phyloP scores from a whole-genome alignment of 1,139 yeast species.

The Hansenula anomala region DNA sequence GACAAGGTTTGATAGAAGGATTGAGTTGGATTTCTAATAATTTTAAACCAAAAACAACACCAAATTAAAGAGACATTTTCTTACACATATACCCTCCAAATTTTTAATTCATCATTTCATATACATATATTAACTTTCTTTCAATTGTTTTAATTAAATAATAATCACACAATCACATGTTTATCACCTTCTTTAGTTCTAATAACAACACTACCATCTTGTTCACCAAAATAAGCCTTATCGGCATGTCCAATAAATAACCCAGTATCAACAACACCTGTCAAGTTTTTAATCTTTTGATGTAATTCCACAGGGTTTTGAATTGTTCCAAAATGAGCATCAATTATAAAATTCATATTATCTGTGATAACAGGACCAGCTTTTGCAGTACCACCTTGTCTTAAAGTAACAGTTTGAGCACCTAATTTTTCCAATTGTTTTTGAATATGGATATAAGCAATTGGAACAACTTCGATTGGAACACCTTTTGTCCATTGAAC shows the following conservation, averaged over 20 bases:
- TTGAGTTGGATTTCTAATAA: constrained; percentile 71
- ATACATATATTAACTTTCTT: too few relatives aligned
- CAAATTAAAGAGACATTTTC: neutral
- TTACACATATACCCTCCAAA: neutral
- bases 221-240: constrained; percentile 85
- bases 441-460: constrained; percentile 74
- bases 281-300: constrained; percentile 60
- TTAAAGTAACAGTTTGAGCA: constrained; percentile 57
- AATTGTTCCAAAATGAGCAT: constrained; percentile 87
- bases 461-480: constrained; percentile 93
- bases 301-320: constrained; percentile 58
- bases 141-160: too few relatives aligned
- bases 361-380: constrained; percentile 99
- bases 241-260: constrained; percentile 68
- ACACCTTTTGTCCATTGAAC: constrained; percentile 84
- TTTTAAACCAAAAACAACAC: constrained; percentile 30
- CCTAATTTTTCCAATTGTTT: constrained; percentile 61
- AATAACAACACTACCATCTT: constrained; percentile 55
- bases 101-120: neutral
- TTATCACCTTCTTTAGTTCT: constrained; percentile 22
- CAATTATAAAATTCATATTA: constrained; percentile 88
- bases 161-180: neutral
- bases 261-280: constrained; percentile 98
- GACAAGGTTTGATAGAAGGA: constrained; percentile 71
- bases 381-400: constrained; percentile 87